phyloP scores from a whole-genome alignment of 2,329 filamentous ascomycete genomes.

The Fusarium cyanostomum region DNA sequence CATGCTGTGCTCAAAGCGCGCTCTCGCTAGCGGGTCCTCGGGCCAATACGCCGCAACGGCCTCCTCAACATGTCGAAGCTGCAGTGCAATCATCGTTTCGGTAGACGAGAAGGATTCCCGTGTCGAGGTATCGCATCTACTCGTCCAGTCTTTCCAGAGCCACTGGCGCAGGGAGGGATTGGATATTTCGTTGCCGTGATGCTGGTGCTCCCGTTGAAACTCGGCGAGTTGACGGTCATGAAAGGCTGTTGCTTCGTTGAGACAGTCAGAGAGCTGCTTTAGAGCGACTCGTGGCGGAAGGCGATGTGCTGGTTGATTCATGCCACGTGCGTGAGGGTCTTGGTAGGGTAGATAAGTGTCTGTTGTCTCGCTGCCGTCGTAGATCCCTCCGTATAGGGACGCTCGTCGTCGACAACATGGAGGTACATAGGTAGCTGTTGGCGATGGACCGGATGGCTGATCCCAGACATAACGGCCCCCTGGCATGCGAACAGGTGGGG shows the following conservation, averaged over 20 bases:
- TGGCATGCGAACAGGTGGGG: neutral
- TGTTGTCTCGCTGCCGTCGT: conserved; percentile 5
- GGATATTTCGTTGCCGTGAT: conserved; percentile 8
- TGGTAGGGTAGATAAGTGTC: conserved; percentile 10
- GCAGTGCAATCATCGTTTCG: conserved; percentile 11
- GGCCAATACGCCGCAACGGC: conserved; percentile 16
- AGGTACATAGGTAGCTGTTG: neutral
- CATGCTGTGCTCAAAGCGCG: conserved; percentile 17
- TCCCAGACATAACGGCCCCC: conserved; percentile 3
- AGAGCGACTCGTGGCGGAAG: conserved; percentile 33
- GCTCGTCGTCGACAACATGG: conserved; percentile 14
- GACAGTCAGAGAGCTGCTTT: conserved; percentile 25
- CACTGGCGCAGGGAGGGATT: conserved; percentile 15
- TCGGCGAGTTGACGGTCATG: conserved; percentile 19
- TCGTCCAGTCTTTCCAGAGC: conserved; percentile 27
- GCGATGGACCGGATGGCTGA: neutral
- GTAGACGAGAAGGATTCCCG: conserved; percentile 23
- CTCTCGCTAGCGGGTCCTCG: conserved; percentile 5
- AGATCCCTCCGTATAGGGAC: conserved; percentile 1
- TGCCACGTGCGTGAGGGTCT: neutral
- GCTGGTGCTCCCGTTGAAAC: conserved; percentile 13
- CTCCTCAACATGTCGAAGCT: conserved; percentile 15
- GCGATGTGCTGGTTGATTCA: neutral
- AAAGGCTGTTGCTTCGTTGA: conserved; percentile 13
- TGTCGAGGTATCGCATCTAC: neutral